Evolutionary conservation across 192 early-diverging fungal species (phyloP), one percentile per base, ranked within the genome.

Genomic region (Coemansia sp.): DNA sequence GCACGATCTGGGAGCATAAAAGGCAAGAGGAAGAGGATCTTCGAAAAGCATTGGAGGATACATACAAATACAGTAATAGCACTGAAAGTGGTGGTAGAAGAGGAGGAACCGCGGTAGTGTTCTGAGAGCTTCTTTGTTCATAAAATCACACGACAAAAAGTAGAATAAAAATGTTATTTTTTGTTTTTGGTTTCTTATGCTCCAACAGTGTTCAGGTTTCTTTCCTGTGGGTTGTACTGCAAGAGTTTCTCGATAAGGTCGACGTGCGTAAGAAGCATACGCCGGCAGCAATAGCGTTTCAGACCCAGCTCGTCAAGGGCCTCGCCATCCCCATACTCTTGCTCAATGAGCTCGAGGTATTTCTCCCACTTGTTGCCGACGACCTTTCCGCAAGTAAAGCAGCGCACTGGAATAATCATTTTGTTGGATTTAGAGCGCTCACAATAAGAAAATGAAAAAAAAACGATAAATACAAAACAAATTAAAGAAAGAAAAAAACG

Each of bases 391-490:
- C 96, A 97, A 62, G 91, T 93, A 80, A 98, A 98, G 83, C 96
- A 98, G 45, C 96, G 93, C 36, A 98, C 96, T 40, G 96, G 96
- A 74, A 98, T 95, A 69, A 98, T 95, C 96, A 98, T 98, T 72
- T 65, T 90, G 55, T 57, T 34, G n/a, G 29, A 57, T 35, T 57
- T 55, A 58, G 5, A 13, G 7, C 4, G 42, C 13, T 45, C 13
- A 17, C 42, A 45, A 45, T 3, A 40, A 45, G n/a, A 64, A 64
- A 8, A 3, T 29, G n/a, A 59, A 41, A 42, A 59, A 22, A 36
- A 40, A 23, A 40, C 42, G 13, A 22, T 34, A 57, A 57, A 40
- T 57, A 57, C 49, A 52, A 17, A 36, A 35, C 14, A 23, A 33
- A 42, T 2, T 46, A 23, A 33, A 58, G 13, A 58, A 46, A 56